Evolutionary conservation across 2,329 filamentous ascomycete genomes (phyloP).

Genomic region (Geosmithia morbida): DNA sequence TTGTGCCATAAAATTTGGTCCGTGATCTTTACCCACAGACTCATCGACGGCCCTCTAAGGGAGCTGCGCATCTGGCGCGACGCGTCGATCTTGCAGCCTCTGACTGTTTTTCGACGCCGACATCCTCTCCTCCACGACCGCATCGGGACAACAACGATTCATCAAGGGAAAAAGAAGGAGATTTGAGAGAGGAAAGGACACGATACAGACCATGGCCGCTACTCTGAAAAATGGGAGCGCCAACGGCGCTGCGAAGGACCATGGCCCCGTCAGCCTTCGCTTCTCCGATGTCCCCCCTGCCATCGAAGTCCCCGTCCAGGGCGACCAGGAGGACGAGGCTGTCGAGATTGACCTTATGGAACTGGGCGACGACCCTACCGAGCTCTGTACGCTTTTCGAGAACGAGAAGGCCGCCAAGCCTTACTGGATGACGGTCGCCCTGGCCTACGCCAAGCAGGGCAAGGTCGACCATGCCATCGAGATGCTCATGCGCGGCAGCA

Average conservation of each 20-base stretch:
- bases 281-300: slow-evolving; percentile 51
- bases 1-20: not conserved
- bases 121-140: not conserved
- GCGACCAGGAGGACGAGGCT: slow-evolving; percentile 51
- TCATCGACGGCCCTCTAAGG: not conserved
- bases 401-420: slow-evolving; percentile 83
- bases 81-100: not conserved
- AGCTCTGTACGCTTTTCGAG: slow-evolving; percentile 88
- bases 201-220: slow-evolving; percentile 22
- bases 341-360: slow-evolving; percentile 92
- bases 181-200: not conserved
- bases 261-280: slow-evolving; percentile 34
- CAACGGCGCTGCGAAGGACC: slow-evolving; percentile 27
- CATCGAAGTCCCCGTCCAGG: slow-evolving; percentile 52
- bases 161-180: not conserved
- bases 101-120: not conserved
- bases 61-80: not conserved
- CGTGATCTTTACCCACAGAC: not conserved
- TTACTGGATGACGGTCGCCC: slow-evolving; percentile 95
- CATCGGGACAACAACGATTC: not conserved
- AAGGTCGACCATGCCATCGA: slow-evolving; percentile 77
- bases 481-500: slow-evolving; percentile 59
- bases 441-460: slow-evolving; percentile 91
- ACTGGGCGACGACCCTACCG: slow-evolving; percentile 82
- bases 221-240: slow-evolving; percentile 25